Conservation (phyloP, 2,329 filamentous ascomycete genomes). For the Fonsecaea multimorphosa region DNA sequence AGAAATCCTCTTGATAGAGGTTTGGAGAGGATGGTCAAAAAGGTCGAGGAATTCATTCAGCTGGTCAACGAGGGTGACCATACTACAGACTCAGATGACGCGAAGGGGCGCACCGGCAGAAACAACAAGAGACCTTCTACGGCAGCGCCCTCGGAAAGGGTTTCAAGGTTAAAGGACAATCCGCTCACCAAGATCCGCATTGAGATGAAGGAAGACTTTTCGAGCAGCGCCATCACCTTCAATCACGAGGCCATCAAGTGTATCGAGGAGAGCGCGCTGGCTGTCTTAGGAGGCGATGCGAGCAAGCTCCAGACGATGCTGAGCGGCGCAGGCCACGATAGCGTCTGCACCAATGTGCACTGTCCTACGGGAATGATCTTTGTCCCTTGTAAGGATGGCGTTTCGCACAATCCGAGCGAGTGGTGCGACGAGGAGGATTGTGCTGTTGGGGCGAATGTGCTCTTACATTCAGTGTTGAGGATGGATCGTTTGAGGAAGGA, state of each 20-base stretch:
- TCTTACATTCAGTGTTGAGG: constrained; percentile 44
- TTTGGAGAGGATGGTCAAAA: constrained; percentile 28
- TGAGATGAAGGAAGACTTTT: constrained; percentile 34
- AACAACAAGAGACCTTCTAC: constrained; percentile 1
- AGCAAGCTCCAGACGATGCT: constrained; percentile 61
- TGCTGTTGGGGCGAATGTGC: constrained; percentile 36
- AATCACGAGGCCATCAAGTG: constrained; percentile 70
- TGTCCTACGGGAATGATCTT: constrained; percentile 72
- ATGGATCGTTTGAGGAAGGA: constrained; percentile 48
- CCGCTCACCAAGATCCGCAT: constrained; percentile 25
- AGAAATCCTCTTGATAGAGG: constrained; percentile 33
- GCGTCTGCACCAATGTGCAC: constrained; percentile 64
- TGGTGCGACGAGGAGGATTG: constrained; percentile 67
- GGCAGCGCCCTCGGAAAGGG: neutral
- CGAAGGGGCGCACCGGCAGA: neutral
- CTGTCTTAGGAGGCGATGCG: constrained; percentile 55
- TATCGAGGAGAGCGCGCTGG: constrained; percentile 65
- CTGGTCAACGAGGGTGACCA: constrained; percentile 69
- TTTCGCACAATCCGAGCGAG: constrained; percentile 69
- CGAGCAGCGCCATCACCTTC: constrained; percentile 66
- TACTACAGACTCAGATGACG: neutral
- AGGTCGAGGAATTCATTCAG: constrained; percentile 12
- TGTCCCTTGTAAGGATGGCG: constrained; percentile 66
- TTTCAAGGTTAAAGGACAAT: constrained; percentile 1
- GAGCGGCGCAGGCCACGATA: constrained; percentile 70